Evolutionary conservation across 768 basidiomycete genomes (phyloP).

Genomic region (Agrocybe praecox): DNA sequence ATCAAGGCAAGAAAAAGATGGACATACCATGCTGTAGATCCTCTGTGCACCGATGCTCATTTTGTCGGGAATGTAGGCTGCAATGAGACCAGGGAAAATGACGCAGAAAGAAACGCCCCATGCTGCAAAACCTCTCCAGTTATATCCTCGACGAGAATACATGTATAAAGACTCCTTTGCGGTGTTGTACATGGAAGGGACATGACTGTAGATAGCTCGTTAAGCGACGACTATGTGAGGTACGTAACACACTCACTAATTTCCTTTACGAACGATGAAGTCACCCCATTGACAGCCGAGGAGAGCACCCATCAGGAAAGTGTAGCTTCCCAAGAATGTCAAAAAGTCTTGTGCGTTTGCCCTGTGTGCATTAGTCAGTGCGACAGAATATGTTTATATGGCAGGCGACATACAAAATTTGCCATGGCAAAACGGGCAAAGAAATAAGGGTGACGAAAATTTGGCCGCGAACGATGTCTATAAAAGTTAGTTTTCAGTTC

Average conservation of each 20-base stretch:
- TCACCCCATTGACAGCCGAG: slow-evolving; percentile 19
- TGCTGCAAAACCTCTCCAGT: slow-evolving; percentile 15
- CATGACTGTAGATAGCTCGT: slow-evolving; percentile 4
- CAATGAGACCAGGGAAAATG: slow-evolving; percentile 17
- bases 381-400: too few species aligned
- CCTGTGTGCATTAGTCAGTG: neutral
- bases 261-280: slow-evolving; percentile 13
- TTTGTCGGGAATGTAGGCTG: slow-evolving; percentile 12
- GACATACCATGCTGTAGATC: slow-evolving; percentile 13
- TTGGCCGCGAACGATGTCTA: slow-evolving; percentile 15
- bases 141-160: slow-evolving; percentile 12
- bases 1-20: neutral
- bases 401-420: slow-evolving; percentile 11
- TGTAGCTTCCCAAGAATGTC: slow-evolving; percentile 17
- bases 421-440: slow-evolving; percentile 15
- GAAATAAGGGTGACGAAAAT: slow-evolving; percentile 14
- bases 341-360: slow-evolving; percentile 13
- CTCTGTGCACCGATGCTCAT: slow-evolving; percentile 5
- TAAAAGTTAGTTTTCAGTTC: neutral
- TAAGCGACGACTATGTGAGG: neutral
- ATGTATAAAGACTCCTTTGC: slow-evolving; percentile 8
- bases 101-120: slow-evolving; percentile 11
- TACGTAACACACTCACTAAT: slow-evolving; percentile 5
- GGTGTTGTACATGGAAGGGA: slow-evolving; percentile 14
- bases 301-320: slow-evolving; percentile 17